phyloP scores from a whole-genome alignment of 768 basidiomycete species.

The Boletus rubroflammeus region DNA sequence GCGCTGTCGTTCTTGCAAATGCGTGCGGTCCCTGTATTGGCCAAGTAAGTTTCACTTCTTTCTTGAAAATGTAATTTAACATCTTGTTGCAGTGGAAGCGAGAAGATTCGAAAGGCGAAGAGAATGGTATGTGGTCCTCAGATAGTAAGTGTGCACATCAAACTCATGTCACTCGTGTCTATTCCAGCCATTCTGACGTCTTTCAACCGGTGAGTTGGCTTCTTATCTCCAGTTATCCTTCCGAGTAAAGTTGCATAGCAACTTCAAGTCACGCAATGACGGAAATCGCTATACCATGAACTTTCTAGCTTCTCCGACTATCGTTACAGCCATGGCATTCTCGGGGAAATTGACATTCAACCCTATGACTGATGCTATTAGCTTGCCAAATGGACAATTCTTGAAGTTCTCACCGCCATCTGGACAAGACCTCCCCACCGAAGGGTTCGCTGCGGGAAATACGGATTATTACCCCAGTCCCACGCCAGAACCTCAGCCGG shows the following conservation, averaged over 20 bases:
- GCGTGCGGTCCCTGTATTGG: slow-evolving; percentile 99
- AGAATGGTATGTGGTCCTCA: slow-evolving; percentile 64
- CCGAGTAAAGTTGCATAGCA: slow-evolving; percentile 34
- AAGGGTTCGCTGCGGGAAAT: slow-evolving; percentile 78
- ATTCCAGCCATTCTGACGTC: slow-evolving; percentile 86
- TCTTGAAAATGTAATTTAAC: slow-evolving; percentile 2
- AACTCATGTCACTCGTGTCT: slow-evolving; percentile 3
- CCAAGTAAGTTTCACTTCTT: slow-evolving; percentile 49
- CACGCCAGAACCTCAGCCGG: slow-evolving; percentile 68
- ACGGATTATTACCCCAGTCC: slow-evolving; percentile 75
- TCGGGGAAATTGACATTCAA: slow-evolving; percentile 93
- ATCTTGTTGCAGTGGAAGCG: slow-evolving; percentile 75
- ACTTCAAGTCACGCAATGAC: slow-evolving; percentile 95
- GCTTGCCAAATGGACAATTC: slow-evolving; percentile 60
- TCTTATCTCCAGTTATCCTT: neutral
- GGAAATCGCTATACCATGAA: slow-evolving; percentile 95
- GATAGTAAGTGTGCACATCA: neutral
- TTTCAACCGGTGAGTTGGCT: slow-evolving; percentile 75
- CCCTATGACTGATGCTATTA: slow-evolving; percentile 75
- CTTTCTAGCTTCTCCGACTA: slow-evolving; percentile 94
- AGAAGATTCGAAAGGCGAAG: slow-evolving; percentile 79
- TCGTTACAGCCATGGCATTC: slow-evolving; percentile 98
- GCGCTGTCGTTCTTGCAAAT: slow-evolving; percentile 94
- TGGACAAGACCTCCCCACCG: slow-evolving; percentile 79
- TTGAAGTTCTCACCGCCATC: slow-evolving; percentile 86